These are phyloP conservation scores for Lumnitzera littorea DNA, from an alignment of 345 rosid genomes.

Conservation along the genomic window DNA sequence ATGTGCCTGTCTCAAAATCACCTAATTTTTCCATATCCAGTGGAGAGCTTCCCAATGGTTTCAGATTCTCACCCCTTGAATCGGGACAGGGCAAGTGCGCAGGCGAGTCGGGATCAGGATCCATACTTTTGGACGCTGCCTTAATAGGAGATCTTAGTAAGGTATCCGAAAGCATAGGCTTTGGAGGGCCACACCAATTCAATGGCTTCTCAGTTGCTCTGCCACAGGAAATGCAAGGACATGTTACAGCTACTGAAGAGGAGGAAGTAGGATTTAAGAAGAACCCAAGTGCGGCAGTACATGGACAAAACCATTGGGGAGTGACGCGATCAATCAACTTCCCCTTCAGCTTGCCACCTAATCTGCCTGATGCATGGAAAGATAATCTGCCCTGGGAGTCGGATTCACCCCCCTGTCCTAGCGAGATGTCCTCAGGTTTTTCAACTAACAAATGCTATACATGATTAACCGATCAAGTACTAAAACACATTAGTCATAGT, in stretches of 20 bases:
- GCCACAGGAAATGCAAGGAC: constrained; percentile 28
- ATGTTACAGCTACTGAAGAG: constrained; percentile 13
- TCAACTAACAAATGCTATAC: constrained; percentile 47
- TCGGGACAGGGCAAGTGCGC: constrained; percentile 18
- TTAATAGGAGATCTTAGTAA: constrained; percentile 11
- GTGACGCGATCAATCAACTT: constrained; percentile 30
- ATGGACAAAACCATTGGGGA: constrained; percentile 23
- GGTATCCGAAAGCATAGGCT: constrained; percentile 15
- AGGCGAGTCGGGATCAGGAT: constrained; percentile 14
- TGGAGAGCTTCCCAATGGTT: constrained; percentile 23
- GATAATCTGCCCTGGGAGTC: constrained; percentile 7
- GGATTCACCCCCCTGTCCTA: constrained; percentile 47
- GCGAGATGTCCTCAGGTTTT: constrained; percentile 44
- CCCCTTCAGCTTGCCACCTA: constrained; percentile 45
- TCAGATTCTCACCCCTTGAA: constrained; percentile 29
- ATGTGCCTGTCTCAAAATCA: constrained; percentile 16
- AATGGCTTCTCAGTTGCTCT: constrained; percentile 32
- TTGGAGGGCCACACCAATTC: constrained; percentile 24
- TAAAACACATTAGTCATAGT: not conserved
- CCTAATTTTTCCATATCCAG: constrained; percentile 17
- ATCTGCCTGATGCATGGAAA: constrained; percentile 6
- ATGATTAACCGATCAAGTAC: constrained; percentile 1
- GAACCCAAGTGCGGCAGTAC: constrained; percentile 3
- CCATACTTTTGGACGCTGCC: constrained; percentile 23
- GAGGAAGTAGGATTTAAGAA: constrained; percentile 20